Percentiles rank a stretch among this genome's conserved stretches.
phyloP scores from a whole-genome alignment of 148 eudicot genomes.

The Drosera capensis region DNA sequence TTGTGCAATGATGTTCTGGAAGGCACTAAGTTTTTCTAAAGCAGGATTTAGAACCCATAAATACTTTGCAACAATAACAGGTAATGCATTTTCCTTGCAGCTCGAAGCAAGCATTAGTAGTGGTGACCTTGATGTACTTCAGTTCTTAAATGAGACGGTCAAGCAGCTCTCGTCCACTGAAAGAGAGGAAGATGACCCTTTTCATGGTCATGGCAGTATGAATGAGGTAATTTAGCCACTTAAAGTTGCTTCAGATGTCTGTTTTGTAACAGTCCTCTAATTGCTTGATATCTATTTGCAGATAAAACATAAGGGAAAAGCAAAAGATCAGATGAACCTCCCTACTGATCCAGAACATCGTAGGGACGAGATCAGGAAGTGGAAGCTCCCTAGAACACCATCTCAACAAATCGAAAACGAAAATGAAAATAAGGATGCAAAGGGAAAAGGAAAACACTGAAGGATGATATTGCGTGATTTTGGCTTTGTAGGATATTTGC shows the following conservation, averaged over 20 bases:
- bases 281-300: constrained; percentile 3
- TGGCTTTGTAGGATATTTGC: too few relatives aligned
- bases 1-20: background rate
- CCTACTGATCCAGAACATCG: constrained; percentile 33
- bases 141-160: constrained; percentile 28
- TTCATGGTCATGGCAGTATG: constrained; percentile 2
- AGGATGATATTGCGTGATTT: too few relatives aligned
- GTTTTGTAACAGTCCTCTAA: background rate
- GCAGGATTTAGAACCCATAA: background rate
- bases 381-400: constrained; percentile 34
- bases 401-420: constrained; percentile 21
- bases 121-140: constrained; percentile 59
- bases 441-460: constrained; percentile 23
- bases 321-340: constrained; percentile 22
- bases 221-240: constrained; percentile 20
- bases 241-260: background rate
- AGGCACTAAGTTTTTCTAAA: background rate
- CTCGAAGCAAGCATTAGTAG: constrained; percentile 64
- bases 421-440: constrained; percentile 22
- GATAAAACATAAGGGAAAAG: constrained; percentile 16
- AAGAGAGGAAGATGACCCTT: constrained; percentile 19
- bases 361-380: constrained; percentile 33
- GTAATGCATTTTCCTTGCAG: constrained; percentile 24
- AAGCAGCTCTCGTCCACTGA: constrained; percentile 19
- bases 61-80: background rate